These are phyloP conservation scores for Protomyces macrosporus DNA, from an alignment of 1,139 yeast genomes.

Conservation along the genomic window DNA sequence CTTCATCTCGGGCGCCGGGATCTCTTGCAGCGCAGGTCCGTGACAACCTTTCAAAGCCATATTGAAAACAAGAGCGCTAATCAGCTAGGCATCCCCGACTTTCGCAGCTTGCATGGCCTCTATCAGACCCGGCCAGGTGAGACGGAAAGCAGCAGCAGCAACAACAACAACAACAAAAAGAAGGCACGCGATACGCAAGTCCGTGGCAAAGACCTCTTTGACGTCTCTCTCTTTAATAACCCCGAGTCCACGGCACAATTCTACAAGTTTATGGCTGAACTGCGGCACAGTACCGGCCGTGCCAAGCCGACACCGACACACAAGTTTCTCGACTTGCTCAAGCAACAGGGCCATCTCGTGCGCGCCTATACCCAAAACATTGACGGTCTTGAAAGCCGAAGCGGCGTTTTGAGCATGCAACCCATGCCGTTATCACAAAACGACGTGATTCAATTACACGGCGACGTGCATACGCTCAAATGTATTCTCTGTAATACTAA, in stretches of 20 bases:
- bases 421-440: constrained; percentile 1
- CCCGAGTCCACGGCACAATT: constrained; percentile 59
- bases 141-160: constrained; percentile 33
- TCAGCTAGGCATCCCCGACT: constrained; percentile 46
- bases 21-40: constrained; percentile 87
- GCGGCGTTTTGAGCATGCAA: constrained; percentile 37
- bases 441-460: constrained; percentile 51
- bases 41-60: not conserved
- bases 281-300: constrained; percentile 55
- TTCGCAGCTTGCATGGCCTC: constrained; percentile 76
- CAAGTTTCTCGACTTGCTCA: constrained; percentile 60
- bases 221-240: constrained; percentile 69
- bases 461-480: constrained; percentile 68
- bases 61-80: not conserved
- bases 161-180: constrained; percentile 44
- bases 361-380: constrained; percentile 83
- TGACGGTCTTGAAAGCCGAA: constrained; percentile 55
- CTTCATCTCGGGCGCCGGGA: constrained; percentile 69
- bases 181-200: constrained; percentile 46
- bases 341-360: constrained; percentile 61
- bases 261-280: constrained; percentile 72
- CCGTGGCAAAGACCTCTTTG: constrained; percentile 86
- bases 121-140: constrained; percentile 45
- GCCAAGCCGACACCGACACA: constrained; percentile 86
- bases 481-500: constrained; percentile 64